Base-by-base conservation (phyloP, 139 green algal species). In the Picochlorum costavermella region DNA sequence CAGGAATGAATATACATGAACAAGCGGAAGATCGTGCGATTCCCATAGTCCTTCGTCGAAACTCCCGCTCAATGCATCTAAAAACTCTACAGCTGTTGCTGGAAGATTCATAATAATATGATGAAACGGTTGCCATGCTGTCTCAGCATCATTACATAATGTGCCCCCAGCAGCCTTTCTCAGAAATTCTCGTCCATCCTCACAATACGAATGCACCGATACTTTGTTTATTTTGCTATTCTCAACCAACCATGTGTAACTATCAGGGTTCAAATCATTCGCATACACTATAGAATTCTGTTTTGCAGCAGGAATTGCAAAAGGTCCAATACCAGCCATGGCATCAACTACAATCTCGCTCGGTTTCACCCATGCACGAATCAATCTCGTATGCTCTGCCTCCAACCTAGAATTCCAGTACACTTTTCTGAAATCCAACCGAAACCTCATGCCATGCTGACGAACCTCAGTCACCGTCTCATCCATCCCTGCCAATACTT, bases 391-490 rank as follows among this genome's bases (percentile, higher is more conserved):
- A 83, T 99, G 94, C 78, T 99, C 94, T 20, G 67, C 45, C 76
- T 99, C 94, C 43, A 99, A 80, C 0, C 94, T 70, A 1, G 87
- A 96, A 82, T 99, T 99, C 94, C 94, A 99, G 74, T 99, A 99
- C 62, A 98, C 86, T 81, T 91, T 68, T 11, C 73, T 65, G 44
- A 94, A 98, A 78, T 99, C 84, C 17, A 99, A 81, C 20, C 67
- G 70, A 79, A 97, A 99, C 11, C 73, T 57, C 1, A 72, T 59
- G 11, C 84, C 85, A 68, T 96, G 81, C 79, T 99, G 92, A 46
- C 75, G 80, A 29, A 85, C 76, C 50, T 81, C 70, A 2, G 79
- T 80, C 51, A 78, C 72, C 6, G 67, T 64, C 33, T 53, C 17
- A 26, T 60, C 28, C 36, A 89, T 74, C 12, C 93, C 92, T 1